phyloP scores from a whole-genome alignment of 179 eudicot species.

The Spinacia oleracea region DNA sequence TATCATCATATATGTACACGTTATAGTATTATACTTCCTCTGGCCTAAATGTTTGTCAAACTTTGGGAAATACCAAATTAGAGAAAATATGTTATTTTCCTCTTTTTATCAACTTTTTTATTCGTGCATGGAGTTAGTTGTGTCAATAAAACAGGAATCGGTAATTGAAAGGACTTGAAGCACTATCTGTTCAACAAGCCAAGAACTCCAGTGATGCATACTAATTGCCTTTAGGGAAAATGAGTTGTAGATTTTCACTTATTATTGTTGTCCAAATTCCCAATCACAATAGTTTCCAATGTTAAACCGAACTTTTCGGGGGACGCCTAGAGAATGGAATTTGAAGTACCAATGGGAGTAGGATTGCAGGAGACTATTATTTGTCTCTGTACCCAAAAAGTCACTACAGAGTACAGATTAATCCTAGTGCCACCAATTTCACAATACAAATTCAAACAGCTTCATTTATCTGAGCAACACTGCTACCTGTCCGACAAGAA shows the following conservation, averaged over 20 bases:
- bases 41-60: background rate
- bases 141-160: background rate
- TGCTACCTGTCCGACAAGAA: background rate
- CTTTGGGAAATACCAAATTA: background rate
- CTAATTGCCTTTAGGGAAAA: background rate
- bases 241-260: background rate
- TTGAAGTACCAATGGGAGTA: background rate
- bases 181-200: background rate
- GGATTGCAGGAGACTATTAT: background rate
- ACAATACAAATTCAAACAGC: background rate
- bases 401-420: background rate
- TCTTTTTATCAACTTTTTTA: background rate
- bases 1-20: background rate
- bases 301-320: background rate
- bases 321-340: background rate
- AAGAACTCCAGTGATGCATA: background rate
- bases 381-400: background rate
- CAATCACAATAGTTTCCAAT: background rate
- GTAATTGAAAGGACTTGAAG: background rate
- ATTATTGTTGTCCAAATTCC: no score
- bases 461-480: background rate
- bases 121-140: background rate
- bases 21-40: background rate
- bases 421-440: background rate
- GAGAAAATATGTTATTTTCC: background rate